Evolutionary conservation across 108 stramenopile genomes (phyloP).

Genomic region (Mediolabrus comicus): DNA sequence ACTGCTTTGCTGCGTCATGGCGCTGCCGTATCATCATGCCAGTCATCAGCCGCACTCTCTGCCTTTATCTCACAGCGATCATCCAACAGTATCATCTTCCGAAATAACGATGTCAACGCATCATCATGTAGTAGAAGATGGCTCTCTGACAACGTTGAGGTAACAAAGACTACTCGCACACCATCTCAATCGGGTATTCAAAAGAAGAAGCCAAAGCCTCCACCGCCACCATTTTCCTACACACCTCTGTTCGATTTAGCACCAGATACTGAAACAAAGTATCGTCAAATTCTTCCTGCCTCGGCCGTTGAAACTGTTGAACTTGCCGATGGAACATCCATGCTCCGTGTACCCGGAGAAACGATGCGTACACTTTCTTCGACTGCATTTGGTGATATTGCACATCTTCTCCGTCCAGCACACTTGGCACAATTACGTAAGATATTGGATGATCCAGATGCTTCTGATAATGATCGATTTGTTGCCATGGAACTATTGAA

Average conservation of each 20-base stretch:
- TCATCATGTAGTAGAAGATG: slow-evolving; percentile 8
- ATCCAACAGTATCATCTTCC: background rate
- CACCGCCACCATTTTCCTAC: slow-evolving; percentile 55
- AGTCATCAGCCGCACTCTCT: background rate
- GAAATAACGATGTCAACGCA: background rate
- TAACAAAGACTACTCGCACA: slow-evolving; percentile 29
- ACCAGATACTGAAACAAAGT: slow-evolving; percentile 50
- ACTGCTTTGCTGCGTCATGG: slow-evolving; percentile 1
- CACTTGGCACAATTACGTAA: slow-evolving; percentile 90
- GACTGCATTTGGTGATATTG: slow-evolving; percentile 88
- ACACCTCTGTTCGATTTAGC: slow-evolving; percentile 66
- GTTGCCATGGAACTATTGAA: slow-evolving; percentile 95
- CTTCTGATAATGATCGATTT: slow-evolving; percentile 93
- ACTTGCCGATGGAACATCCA: slow-evolving; percentile 55
- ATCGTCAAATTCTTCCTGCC: slow-evolving; percentile 56
- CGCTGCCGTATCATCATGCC: background rate
- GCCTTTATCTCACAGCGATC: background rate
- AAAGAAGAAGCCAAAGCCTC: slow-evolving; percentile 15
- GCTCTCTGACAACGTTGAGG: slow-evolving; percentile 22
- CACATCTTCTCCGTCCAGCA: slow-evolving; percentile 89
- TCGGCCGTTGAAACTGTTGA: slow-evolving; percentile 55
- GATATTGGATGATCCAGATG: slow-evolving; percentile 94
- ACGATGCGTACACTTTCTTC: slow-evolving; percentile 62
- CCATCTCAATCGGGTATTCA: background rate
- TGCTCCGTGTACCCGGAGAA: slow-evolving; percentile 54